Evolutionary conservation across 1,284 basidiomycete genomes (phyloP).

Genomic region (Uromyces viciae-fabae): DNA sequence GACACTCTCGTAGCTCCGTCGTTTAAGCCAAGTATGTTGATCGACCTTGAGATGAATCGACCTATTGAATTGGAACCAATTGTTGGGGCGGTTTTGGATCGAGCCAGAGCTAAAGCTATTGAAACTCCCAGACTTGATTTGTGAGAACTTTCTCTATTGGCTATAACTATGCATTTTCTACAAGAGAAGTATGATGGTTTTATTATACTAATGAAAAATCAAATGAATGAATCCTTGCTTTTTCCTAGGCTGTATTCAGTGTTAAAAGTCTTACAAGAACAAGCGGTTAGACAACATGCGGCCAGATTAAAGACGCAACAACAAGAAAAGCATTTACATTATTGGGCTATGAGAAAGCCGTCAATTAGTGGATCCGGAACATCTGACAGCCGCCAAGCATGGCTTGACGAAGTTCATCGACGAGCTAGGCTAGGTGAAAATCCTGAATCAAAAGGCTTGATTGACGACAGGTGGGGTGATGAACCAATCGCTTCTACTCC

Average conservation of each 20-base stretch:
- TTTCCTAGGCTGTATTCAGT: conserved; percentile 38
- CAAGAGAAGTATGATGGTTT: neutral
- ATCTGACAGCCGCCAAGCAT: conserved; percentile 28
- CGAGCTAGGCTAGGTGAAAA: conserved; percentile 3
- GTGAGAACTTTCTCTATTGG: conserved; percentile 1
- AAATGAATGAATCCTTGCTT: neutral
- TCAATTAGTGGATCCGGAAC: conserved; percentile 39
- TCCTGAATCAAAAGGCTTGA: neutral
- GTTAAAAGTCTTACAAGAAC: conserved; percentile 36
- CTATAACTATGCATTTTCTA: neutral
- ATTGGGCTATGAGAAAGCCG: conserved; percentile 43
- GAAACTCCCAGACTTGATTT: conserved; percentile 41
- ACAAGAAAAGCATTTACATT: conserved; percentile 35
- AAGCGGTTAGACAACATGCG: conserved; percentile 25
- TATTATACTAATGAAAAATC: neutral
- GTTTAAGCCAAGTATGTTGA: conserved; percentile 37
- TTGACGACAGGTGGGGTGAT: neutral
- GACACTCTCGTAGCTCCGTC: neutral
- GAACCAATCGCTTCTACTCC: neutral
- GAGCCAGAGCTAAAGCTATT: conserved; percentile 35
- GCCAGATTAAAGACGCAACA: conserved; percentile 24
- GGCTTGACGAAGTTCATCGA: conserved; percentile 36
- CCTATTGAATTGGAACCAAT: conserved; percentile 43
- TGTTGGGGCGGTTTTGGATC: conserved; percentile 32
- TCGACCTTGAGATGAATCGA: conserved; percentile 38